phyloP scores from a whole-genome alignment of 257 asterid genomes.

The Solanum acaule region DNA sequence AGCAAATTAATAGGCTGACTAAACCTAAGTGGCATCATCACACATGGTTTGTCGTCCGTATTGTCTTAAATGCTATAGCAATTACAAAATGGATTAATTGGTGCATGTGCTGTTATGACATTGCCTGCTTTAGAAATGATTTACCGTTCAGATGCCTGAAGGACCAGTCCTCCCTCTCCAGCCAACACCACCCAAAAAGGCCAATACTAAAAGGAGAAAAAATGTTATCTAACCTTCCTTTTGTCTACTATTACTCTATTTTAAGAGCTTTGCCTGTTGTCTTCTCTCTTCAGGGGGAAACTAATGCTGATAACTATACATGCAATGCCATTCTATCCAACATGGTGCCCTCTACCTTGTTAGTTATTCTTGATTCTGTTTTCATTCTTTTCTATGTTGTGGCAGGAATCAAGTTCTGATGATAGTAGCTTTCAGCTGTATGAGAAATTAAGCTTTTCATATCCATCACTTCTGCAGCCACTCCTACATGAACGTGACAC shows the following conservation, averaged over 20 bases:
- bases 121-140: background rate
- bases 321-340: background rate
- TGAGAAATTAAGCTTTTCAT: slow-evolving; percentile 58
- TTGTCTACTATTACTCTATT: background rate
- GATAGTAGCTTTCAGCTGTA: slow-evolving; percentile 55
- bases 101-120: background rate
- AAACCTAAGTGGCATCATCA: background rate
- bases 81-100: background rate
- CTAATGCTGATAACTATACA: background rate
- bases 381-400: background rate
- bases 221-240: background rate
- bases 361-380: background rate
- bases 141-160: background rate
- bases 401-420: slow-evolving; percentile 35
- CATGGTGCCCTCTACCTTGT: background rate
- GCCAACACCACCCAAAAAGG: too few relatives aligned
- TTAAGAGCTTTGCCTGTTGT: background rate
- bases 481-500: slow-evolving; percentile 83
- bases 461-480: slow-evolving; percentile 77
- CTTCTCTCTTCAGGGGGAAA: background rate
- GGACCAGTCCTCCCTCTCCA: background rate
- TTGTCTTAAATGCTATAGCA: background rate
- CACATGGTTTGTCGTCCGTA: background rate
- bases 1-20: background rate
- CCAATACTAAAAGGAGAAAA: too few relatives aligned